phyloP scores from a whole-genome alignment of 345 rosid genomes.

The Raphanus raphanistrum region DNA sequence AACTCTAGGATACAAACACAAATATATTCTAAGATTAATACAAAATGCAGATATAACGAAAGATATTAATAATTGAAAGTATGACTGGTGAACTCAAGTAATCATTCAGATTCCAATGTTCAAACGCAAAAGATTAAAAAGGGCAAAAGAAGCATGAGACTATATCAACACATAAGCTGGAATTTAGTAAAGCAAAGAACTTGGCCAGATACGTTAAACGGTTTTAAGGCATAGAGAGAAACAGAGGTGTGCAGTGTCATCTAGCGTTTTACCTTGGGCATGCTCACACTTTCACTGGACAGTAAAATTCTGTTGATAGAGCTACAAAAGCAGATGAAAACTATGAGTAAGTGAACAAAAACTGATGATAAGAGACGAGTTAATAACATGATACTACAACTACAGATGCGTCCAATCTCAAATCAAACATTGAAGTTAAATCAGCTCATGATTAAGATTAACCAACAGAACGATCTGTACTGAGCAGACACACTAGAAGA shows the following conservation, averaged over 20 bases:
- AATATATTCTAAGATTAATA: too few species aligned
- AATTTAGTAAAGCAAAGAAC: too few species aligned
- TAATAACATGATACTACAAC: not conserved
- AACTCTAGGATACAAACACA: not conserved
- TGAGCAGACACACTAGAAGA: not conserved
- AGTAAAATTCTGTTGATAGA: not conserved
- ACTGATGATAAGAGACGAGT: not conserved
- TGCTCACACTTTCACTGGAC: not conserved
- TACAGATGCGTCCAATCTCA: not conserved
- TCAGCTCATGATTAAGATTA: not conserved
- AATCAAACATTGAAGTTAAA: not conserved
- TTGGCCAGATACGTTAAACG: too few species aligned
- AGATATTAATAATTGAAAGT: not conserved
- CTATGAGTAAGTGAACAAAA: constrained; percentile 2
- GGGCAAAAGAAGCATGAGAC: not conserved
- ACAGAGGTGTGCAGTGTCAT: too few species aligned
- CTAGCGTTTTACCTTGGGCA: too few species aligned
- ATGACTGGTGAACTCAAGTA: not conserved
- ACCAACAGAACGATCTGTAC: constrained; percentile 16
- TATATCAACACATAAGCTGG: too few species aligned
- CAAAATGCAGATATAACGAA: not conserved
- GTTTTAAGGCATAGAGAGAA: too few species aligned
- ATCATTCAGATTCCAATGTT: not conserved
- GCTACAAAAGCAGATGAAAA: constrained; percentile 26
- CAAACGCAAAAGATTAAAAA: not conserved